Evolutionary conservation across 2,329 filamentous ascomycete genomes (phyloP).

Genomic region (Geoglossum cookeanum): DNA sequence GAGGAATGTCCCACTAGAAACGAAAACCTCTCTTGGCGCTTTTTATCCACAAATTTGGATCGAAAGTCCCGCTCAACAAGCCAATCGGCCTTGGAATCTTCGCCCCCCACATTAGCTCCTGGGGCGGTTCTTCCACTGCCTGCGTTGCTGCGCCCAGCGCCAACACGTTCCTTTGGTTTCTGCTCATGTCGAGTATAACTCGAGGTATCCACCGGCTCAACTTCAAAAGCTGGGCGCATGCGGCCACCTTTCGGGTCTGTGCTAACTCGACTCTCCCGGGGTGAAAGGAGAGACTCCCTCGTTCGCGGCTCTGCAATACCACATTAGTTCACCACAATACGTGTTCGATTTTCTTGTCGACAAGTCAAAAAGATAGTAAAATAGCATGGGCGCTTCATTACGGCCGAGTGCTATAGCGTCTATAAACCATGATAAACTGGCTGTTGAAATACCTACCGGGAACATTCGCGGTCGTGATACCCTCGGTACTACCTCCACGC

Average conservation of each 20-base stretch:
- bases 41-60: constrained; percentile 1
- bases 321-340: not conserved
- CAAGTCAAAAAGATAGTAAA: not conserved
- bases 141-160: not conserved
- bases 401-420: too few relatives aligned
- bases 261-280: not conserved
- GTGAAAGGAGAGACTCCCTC: not conserved
- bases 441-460: not conserved
- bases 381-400: not conserved
- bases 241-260: not conserved
- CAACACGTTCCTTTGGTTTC: not conserved
- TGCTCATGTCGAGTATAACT: not conserved
- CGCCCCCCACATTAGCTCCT: not conserved
- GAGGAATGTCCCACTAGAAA: not conserved
- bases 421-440: not conserved
- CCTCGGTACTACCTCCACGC: not conserved
- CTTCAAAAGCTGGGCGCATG: not conserved
- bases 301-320: not conserved
- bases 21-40: not conserved
- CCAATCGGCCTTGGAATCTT: not conserved
- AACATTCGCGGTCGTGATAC: not conserved
- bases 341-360: not conserved
- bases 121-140: not conserved
- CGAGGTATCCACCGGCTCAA: not conserved
- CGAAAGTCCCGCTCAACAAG: constrained; percentile 2